phyloP scores from a whole-genome alignment of 176 grass and related monocot genomes.

The Oryza longistaminata region DNA sequence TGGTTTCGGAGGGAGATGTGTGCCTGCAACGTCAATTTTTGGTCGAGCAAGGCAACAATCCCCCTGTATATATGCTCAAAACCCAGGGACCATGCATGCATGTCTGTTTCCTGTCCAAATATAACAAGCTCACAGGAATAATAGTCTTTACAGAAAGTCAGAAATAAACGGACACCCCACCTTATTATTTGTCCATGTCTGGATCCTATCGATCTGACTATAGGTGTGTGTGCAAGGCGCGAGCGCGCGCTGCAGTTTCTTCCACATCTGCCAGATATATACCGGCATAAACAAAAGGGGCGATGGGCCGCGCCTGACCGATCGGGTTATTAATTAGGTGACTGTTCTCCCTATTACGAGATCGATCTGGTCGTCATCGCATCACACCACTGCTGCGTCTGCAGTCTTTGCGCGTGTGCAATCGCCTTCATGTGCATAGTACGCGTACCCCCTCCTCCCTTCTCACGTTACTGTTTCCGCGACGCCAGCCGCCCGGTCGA shows the following conservation, averaged over 20 bases:
- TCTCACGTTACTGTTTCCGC: slow-evolving; percentile 40
- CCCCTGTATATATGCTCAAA: not conserved
- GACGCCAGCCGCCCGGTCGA: not conserved
- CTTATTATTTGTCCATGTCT: not conserved
- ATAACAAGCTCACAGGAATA: not conserved
- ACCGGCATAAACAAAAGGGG: not conserved
- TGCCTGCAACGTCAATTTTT: not conserved
- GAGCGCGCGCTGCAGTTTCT: not conserved
- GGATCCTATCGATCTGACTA: not conserved
- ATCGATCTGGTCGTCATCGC: not conserved
- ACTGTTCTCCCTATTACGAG: not conserved
- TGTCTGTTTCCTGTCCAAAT: slow-evolving; percentile 14
- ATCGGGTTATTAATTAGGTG: not conserved
- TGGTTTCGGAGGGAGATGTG: not conserved
- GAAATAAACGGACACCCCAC: not conserved
- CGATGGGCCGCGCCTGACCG: not conserved
- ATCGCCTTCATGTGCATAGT: not conserved
- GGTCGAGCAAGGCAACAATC: slow-evolving; percentile 21
- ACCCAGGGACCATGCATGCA: slow-evolving; percentile 11
- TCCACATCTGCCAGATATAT: not conserved
- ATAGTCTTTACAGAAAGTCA: not conserved
- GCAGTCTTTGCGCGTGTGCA: not conserved
- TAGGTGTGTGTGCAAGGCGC: not conserved
- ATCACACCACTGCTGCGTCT: not conserved
- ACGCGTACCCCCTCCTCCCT: not conserved